Evolutionary conservation across 2,329 filamentous ascomycete genomes (phyloP).

Genomic region (Aspergillus luchuensis): DNA sequence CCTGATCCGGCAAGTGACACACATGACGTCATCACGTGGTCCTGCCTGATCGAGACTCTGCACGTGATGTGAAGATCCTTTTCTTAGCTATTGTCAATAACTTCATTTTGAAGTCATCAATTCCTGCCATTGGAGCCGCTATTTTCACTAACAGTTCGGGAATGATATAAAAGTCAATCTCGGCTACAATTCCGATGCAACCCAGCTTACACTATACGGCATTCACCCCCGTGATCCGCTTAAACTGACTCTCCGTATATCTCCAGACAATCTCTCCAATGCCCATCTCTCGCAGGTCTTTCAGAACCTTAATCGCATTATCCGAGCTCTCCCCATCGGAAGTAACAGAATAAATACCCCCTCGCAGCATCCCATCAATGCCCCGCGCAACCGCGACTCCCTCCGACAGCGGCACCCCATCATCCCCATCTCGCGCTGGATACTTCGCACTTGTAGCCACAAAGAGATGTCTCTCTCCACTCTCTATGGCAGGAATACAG

Average conservation of each 20-base stretch:
- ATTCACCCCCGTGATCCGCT: background rate
- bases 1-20: background rate
- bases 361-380: background rate
- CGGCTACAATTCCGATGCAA: too few species aligned
- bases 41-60: background rate
- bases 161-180: too few species aligned
- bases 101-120: background rate
- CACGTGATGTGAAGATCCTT: background rate
- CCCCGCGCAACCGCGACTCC: background rate
- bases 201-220: background rate
- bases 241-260: slow-evolving; percentile 8
- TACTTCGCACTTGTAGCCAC: slow-evolving; percentile 8
- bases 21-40: background rate
- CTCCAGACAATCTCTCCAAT: slow-evolving; percentile 5
- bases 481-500: background rate
- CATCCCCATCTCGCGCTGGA: background rate
- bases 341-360: slow-evolving; percentile 8
- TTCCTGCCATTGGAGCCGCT: background rate
- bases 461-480: slow-evolving; percentile 13
- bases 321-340: background rate
- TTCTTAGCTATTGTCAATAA: background rate
- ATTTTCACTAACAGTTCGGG: background rate
- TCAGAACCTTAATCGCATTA: background rate
- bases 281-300: background rate
- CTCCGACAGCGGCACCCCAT: background rate